Conservation (phyloP, 345 rosid genomes). For the Triadica sebifera region DNA sequence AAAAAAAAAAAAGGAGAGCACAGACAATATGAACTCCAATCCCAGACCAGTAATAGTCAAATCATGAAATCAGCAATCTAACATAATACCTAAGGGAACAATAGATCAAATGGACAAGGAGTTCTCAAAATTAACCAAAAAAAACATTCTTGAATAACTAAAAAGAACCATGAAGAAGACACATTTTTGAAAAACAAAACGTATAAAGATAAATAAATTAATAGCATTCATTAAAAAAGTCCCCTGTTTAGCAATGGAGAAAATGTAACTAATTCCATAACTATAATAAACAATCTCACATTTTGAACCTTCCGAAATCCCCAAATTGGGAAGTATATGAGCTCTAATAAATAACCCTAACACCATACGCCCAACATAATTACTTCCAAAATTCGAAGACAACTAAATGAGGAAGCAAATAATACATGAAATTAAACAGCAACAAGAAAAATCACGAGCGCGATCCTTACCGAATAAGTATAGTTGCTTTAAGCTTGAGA, state of each 20-base stretch:
- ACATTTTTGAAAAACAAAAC: neutral
- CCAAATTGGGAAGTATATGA: neutral
- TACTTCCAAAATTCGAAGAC: neutral
- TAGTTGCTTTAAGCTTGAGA: neutral
- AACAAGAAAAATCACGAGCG: neutral
- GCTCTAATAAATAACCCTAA: neutral
- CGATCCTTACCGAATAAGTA: constrained; percentile 1
- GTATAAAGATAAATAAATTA: no score
- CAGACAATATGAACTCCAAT: neutral
- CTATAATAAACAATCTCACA: neutral
- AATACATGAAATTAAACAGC: neutral
- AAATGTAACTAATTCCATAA: no score
- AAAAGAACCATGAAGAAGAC: neutral
- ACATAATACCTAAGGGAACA: no score
- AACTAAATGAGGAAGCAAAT: neutral
- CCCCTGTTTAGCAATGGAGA: no score
- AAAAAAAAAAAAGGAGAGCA: neutral
- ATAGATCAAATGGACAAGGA: neutral
- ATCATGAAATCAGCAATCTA: neutral
- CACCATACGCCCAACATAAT: neutral
- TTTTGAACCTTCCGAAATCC: neutral
- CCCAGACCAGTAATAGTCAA: neutral
- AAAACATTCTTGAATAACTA: neutral
- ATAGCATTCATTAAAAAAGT: no score
- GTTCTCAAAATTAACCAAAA: neutral